Evolutionary conservation across 495 filamentous ascomycete species (phyloP), one percentile per base, ranked within the genome.

Genomic region (Lasiosphaeriaceae sp.): DNA sequence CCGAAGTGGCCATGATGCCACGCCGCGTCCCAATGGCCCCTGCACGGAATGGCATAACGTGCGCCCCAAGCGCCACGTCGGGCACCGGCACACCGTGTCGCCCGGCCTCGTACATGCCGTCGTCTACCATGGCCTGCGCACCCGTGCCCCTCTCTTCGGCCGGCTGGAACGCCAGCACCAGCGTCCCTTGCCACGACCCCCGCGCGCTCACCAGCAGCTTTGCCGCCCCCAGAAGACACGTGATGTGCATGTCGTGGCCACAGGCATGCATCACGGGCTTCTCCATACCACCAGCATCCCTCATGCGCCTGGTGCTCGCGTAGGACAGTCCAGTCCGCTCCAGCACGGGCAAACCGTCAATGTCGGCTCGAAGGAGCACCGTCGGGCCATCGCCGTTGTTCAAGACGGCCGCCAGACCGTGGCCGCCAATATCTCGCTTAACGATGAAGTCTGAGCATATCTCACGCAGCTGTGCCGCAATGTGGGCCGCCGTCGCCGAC

Each of bases 201-300:
- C 66, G 70, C 3, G 77, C 73, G 5, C 59, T 47, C 20, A 66
- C 55, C 7, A 87, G 66, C 1, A 81, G 65, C 35, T 69, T 63
- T 0, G 83, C 76, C 1, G 76, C 75, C 3, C 74, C 82, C 47
- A 87, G 66, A 7, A 87, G 67, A 16, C 62, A 63, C 0, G 79
- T 69, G 11, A 85, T 74, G 60, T 89, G 83, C 59, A 82, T 79
- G 57, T 87, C 86, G 57, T 89, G 85, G 0, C 85, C 85, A 65
- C 85, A 87, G 22, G 86, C 83, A 62, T 87, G 85, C 84, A 85
- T 86, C 1, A 85, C 82, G 0, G 82, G 80, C 34, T 74, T 74
- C 49, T 72, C 70, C 0, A 63, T 53, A 2, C 83, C 83, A 17
- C 80, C 67, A 2, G 60, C 56, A 57, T 80, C 73, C 4, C 66